A percentile compares a stretch with the other conserved stretches of the same genome.
These are phyloP conservation scores for Penicillium lividum DNA, from an alignment of 495 filamentous ascomycete species.

Conservation along the genomic window DNA sequence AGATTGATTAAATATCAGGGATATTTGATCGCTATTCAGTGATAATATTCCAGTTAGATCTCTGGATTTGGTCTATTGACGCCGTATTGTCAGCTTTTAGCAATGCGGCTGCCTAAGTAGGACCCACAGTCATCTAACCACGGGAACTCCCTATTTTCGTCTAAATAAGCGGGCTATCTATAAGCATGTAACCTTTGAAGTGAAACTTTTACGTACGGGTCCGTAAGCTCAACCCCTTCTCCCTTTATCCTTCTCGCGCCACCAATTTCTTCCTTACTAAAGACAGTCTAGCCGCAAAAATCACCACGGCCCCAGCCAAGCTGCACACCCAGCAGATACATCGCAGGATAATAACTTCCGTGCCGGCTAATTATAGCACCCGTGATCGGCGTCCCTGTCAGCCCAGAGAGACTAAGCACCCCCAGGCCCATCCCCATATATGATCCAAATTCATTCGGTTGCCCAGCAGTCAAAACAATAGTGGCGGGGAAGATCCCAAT, in stretches of 20 bases:
- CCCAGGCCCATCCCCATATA: conserved; percentile 35
- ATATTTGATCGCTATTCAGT: no score
- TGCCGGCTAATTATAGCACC: conserved; percentile 26
- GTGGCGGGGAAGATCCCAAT: conserved; percentile 43
- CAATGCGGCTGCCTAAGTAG: no score
- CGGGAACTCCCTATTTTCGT: no score
- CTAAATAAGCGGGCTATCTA: not conserved
- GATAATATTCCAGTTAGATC: no score
- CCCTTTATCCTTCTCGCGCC: not conserved
- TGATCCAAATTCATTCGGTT: conserved; percentile 52
- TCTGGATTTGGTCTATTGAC: no score
- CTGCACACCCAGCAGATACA: conserved; percentile 24
- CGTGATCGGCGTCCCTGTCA: conserved; percentile 32
- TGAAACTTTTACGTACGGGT: not conserved
- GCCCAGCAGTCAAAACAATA: conserved; percentile 21
- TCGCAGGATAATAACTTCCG: conserved; percentile 20
- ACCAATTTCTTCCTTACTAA: not conserved
- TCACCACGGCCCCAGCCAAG: conserved; percentile 16
- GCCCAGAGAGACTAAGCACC: conserved; percentile 17
- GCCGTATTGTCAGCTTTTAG: no score
- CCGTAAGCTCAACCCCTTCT: not conserved
- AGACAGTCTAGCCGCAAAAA: not conserved
- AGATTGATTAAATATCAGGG: no score
- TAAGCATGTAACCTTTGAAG: no score
- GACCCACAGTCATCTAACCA: no score